Evolutionary conservation across 202 grass and related monocot genomes (phyloP).

Genomic region (Cymbopogon flexuosus): DNA sequence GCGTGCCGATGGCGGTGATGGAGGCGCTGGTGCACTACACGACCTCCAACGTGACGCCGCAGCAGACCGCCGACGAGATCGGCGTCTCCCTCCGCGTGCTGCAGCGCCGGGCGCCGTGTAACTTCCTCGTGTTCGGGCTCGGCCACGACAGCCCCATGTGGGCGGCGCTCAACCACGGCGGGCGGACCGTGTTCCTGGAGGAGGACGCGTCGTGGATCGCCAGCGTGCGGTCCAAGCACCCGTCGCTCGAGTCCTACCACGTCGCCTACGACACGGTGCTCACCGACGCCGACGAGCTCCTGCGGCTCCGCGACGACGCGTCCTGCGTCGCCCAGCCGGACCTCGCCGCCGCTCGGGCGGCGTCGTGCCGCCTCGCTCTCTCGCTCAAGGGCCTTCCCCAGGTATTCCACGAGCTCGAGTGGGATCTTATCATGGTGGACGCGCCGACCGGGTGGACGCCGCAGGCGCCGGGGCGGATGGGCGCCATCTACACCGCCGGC

Average conservation of each 20-base stretch:
- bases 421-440: conserved; percentile 93
- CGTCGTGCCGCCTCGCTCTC: conserved; percentile 42
- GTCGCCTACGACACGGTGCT: conserved; percentile 59
- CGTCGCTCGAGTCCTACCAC: conserved; percentile 64
- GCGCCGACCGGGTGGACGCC: conserved; percentile 75
- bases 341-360: conserved; percentile 8
- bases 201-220: conserved; percentile 78
- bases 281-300: conserved; percentile 50
- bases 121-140: conserved; percentile 85
- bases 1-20: conserved; percentile 23
- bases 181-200: conserved; percentile 84
- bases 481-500: conserved; percentile 83
- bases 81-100: conserved; percentile 55
- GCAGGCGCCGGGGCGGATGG: conserved; percentile 68
- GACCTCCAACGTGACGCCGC: conserved; percentile 63
- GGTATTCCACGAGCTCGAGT: conserved; percentile 45
- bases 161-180: conserved; percentile 84
- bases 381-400: conserved; percentile 36
- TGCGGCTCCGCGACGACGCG: conserved; percentile 23
- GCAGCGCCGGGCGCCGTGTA: conserved; percentile 57
- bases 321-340: conserved; percentile 30
- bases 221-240: conserved; percentile 26
- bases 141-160: conserved; percentile 77
- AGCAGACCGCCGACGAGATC: conserved; percentile 73
- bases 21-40: conserved; percentile 72